Base-by-base conservation (phyloP, 2,329 filamentous ascomycete genomes). In the Hypoxylon sp. region DNA sequence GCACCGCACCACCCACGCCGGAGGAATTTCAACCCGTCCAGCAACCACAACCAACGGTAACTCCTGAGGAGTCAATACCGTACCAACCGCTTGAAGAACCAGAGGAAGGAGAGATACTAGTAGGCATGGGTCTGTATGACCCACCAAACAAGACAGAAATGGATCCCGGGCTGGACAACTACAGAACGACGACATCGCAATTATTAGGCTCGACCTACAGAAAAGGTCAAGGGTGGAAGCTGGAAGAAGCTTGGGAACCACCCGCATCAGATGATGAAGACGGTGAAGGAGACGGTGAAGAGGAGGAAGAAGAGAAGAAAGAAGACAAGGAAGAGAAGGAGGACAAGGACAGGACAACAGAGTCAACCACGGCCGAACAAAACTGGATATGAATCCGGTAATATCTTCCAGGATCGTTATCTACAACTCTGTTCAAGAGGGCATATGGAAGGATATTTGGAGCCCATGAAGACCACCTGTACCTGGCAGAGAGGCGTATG, bases 61-160 rank as follows among this genome's bases (percentile, higher is more conserved):
- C 84, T 32, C 78, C 84, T 10, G 85, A 89, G 51, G 85, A 87
- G 63, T 76, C 79, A 5, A 82, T 85, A 53, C 78, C 82, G 10
- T 87, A 84, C 67, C 80, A 85, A 60, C 72, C 84, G 5, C 78
- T 87, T 23, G 84, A 86, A 32, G 84, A 87, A 41, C 76, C 81
- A 10, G 82, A 87, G 51, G 82, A 86, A 13, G 90, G 89, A 38
- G 91, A 94, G 74, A 90, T 93, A 65, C 84, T 95, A 1, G 85
- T 94, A n/a, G 92, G 92, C 19, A 90, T 96, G 86, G 93, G 93
- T 0, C 85, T 96, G 0, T 96, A 96, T 78, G 92, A 93, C 74
- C 82, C 87, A 3, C 91, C 91, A 0, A 90, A 90, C 60, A 86
- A 87, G 74, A 73, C 79, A 45, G 79, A 83, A 6, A 79, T 82